phyloP scores from a whole-genome alignment of 768 basidiomycete genomes.

The Mycena polygramma region DNA sequence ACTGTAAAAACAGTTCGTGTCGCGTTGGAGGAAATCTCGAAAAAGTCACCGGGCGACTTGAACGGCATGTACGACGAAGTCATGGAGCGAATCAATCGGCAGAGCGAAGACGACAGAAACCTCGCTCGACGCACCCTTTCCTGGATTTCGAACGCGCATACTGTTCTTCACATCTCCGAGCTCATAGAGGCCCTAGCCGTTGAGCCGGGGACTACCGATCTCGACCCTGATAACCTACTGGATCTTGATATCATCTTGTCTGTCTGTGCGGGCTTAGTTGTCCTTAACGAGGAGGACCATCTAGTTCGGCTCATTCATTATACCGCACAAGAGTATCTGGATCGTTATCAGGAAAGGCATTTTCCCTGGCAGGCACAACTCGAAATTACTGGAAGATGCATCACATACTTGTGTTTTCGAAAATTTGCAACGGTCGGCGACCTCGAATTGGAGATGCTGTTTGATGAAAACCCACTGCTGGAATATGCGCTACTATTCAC shows the following conservation, averaged over 20 bases:
- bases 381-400: background rate
- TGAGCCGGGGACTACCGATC: background rate
- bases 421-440: background rate
- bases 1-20: slow-evolving; percentile 16
- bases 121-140: background rate
- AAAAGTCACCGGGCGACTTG: background rate
- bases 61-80: background rate
- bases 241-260: slow-evolving; percentile 6
- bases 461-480: slow-evolving; percentile 2
- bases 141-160: slow-evolving; percentile 15
- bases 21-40: no score
- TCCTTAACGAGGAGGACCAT: background rate
- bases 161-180: background rate
- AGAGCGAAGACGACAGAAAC: slow-evolving; percentile 8
- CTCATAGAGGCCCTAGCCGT: slow-evolving; percentile 16
- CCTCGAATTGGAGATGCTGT: background rate
- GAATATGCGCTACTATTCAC: slow-evolving; percentile 9
- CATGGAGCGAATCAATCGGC: slow-evolving; percentile 6
- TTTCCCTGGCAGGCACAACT: slow-evolving; percentile 1
- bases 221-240: slow-evolving; percentile 13
- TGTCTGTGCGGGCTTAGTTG: slow-evolving; percentile 15
- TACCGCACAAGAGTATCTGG: slow-evolving; percentile 16
- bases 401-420: slow-evolving; percentile 10
- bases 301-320: slow-evolving; percentile 17
- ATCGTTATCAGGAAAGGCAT: background rate